Evolutionary conservation across 768 basidiomycete genomes (phyloP), one percentile per base, ranked within the genome.

Genomic region (Kwoniella dejecticola): DNA sequence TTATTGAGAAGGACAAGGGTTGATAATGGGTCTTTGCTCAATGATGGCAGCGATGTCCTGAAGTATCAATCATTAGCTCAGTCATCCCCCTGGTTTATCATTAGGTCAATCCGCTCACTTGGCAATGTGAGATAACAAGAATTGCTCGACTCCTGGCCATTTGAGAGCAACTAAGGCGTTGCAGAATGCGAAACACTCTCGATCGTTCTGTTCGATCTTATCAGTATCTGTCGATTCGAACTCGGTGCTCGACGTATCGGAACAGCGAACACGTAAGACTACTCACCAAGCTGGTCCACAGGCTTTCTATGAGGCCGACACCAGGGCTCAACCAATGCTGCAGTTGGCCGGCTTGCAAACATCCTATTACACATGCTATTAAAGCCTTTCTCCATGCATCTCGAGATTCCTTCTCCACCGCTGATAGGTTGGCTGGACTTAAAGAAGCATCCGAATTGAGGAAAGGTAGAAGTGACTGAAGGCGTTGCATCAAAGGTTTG

Each of bases 101-200:
- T 48, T 27, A 12, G n/a, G n/a, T 48, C 12, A 7, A 58, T 30
- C 26, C 21, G 33, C 71, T 62, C 33, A 74, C 72, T 67, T 70
- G 3, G 71, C 73, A 19, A 79, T 55, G 40, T 76, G 74, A 11
- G 74, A 66, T 5, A 79, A 55, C 5, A 79, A 38, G 68, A 79
- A 79, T 41, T 79, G 77, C 56, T 78, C 77, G 38, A 76, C 62
- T 6, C 76, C 77, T 26, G 63, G 54, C 76, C 77, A 78, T 31
- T 70, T 66, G 12, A 72, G 44, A 7, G 48, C 24, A 19, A 77
- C 63, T 21, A 77, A 52, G 2, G 72, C 64, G 23, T 68, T 64
- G 15, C 66, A 72, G 45, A 79, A 78, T 0, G 68, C 70, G 26
- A 64, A 66, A 7, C 52, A 44, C 15, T 70, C 64, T 1, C 50